Evolutionary conservation across 805 yeast genomes (phyloP), one percentile per base, ranked within the genome.

Genomic region (Zygosaccharomyces siamensis): DNA sequence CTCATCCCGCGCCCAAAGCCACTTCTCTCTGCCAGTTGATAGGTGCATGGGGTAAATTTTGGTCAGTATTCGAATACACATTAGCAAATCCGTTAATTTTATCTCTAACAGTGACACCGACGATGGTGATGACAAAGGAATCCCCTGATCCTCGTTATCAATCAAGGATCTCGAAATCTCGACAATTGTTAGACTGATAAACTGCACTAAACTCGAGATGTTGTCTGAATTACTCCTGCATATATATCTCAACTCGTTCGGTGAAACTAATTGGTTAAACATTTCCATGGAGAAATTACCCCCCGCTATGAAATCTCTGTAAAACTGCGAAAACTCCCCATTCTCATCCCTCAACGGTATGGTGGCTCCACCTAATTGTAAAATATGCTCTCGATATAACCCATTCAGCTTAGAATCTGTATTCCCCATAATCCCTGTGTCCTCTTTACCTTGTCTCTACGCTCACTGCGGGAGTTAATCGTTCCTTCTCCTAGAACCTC

Each of bases 11-110:
- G 10, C 39, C 64, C 64, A 60, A 39, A 56, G 56, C 14, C 56
- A 45, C 26, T 57, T 56, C n/a, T 39, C 46, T 21, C 45, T 44
- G 21, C 43, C 42, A n/a, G 63, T 69, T 65, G 89, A 96, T 58
- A 77, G 86, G 5, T 84, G 60, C 41, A 79, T 75, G 0, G 97
- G 97, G 18, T 86, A 53, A 3, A 86, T 46, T 51, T 80, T 77
- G 2, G 87, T 79, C 36, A 90, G 64, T 4, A 85, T 63, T 32
- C 96, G 74, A 5, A 84, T 57, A 57, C 88, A 81, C 50, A 80
- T 83, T 41, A 85, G 66, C 8, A 82, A 59, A 52, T 78, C 49
- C 39, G 49, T 36, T 37, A 58, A 42, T 41, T 53, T 50, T 11
- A 38, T 35, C 33, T 51, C 50, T 39, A 52, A 42, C 24, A 39